Base-by-base conservation (phyloP, 2,329 filamentous ascomycete species). In the Mollisia scopiformis region DNA sequence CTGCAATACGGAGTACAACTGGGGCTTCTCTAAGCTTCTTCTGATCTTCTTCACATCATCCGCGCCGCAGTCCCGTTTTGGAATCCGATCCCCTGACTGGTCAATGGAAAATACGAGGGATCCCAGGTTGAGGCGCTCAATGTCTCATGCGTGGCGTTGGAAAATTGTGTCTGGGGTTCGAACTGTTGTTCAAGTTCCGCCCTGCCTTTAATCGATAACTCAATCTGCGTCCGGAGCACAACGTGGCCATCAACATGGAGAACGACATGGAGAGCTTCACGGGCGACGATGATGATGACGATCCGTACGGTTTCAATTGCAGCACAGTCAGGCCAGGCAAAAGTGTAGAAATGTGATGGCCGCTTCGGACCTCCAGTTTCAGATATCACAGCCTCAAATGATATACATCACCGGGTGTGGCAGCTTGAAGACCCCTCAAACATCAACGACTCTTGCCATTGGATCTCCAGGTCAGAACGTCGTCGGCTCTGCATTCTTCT, bases 91-190 rank as follows among this genome's bases (percentile, higher is more conserved):
- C 54, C 43, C 25, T 30, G 33, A 35, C 16, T 19, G 51, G 23
- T 54, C 43, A 35, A 55, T 55, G 27, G 50, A 21, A n/a, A 62
- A 63, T 63, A 65, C 58, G 63, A 63, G 58, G 30, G 27, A 25
- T 27, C 28, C 23, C 33, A 46, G 41, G 35, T 51, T 41, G 61
- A 54, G 63, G 61, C 63, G 58, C 37, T 58, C 37, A 52, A 52
- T 57, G 61, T 61, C 61, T 63, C 61, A 62, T 55, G 39, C 47
- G 54, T 63, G 58, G 61, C 63, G 63, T 60, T 19, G 43, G 31
- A 21, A 10, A 33, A 21, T n/a, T 25, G 28, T 30, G 30, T 35
- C 27, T 30, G 27, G 49, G 49, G 49, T 33, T n/a, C 16, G 49
- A 51, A 51, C 49, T 51, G 11, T 21, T 33, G 16, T 27, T 10